Conservation (phyloP, 345 rosid genomes). For the Hibiscus mutabilis region DNA sequence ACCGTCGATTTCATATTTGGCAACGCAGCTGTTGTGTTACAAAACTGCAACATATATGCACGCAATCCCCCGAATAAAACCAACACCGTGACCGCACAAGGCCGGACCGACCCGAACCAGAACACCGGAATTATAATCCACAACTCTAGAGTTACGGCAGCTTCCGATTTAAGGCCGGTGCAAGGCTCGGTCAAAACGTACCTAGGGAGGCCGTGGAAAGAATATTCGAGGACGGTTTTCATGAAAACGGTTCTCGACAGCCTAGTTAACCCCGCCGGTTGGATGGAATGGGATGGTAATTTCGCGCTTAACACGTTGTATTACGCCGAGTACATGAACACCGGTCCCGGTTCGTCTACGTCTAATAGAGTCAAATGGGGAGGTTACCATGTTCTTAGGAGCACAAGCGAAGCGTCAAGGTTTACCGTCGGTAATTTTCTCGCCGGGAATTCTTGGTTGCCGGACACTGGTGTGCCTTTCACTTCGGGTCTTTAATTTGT, state of each 20-base stretch:
- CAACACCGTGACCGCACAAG: slow-evolving; percentile 43
- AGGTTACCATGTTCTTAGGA: slow-evolving; percentile 32
- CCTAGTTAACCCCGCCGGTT: slow-evolving; percentile 40
- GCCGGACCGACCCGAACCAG: slow-evolving; percentile 47
- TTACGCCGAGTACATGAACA: slow-evolving; percentile 45
- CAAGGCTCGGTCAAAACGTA: slow-evolving; percentile 41
- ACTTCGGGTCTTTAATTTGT: slow-evolving; percentile 32
- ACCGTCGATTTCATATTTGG: slow-evolving; percentile 59
- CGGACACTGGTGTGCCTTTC: slow-evolving; percentile 37
- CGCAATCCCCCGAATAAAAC: slow-evolving; percentile 33
- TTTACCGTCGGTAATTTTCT: slow-evolving; percentile 41
- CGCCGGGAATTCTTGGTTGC: slow-evolving; percentile 41
- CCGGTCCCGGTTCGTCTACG: slow-evolving; percentile 37
- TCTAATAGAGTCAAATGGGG: slow-evolving; percentile 37
- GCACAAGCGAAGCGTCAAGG: slow-evolving; percentile 31
- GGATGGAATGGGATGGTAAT: slow-evolving; percentile 46
- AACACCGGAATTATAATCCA: slow-evolving; percentile 52
- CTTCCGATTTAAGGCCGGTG: slow-evolving; percentile 32
- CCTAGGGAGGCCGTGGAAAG: slow-evolving; percentile 43
- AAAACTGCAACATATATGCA: slow-evolving; percentile 44
- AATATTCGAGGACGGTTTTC: slow-evolving; percentile 37
- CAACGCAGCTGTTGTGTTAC: slow-evolving; percentile 43
- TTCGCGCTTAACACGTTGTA: slow-evolving; percentile 42
- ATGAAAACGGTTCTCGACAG: slow-evolving; percentile 37
- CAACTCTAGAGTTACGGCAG: slow-evolving; percentile 37